Evolutionary conservation across 2,329 filamentous ascomycete genomes (phyloP), one percentile per base, ranked within the genome.

Genomic region (Cadophora sp.): DNA sequence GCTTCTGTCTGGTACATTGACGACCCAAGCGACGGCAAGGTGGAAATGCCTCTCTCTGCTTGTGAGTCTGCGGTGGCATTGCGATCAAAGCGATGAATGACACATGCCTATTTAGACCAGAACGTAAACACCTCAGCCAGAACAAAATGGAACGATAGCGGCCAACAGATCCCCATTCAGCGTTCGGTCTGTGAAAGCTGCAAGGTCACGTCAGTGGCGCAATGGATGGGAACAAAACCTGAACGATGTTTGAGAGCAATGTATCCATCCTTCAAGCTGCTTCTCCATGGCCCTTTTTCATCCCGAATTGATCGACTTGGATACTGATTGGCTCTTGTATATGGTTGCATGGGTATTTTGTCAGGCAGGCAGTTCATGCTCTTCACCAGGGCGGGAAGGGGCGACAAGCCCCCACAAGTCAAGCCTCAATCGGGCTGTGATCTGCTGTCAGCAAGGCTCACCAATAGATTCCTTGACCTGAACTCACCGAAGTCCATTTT

Each of bases 401-500:
- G 14, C 26, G 16, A 55, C 26, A 55, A 29, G 51, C 51, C 51
- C 26, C 51, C 51, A 53, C 51, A 55, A 31, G 51, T 55, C 51
- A 55, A 55, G 51, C 26, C 51, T 55, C 26, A 31, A 55, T 31
- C 51, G 51, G 51, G 51, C 51, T 55, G 51, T 55, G 51, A 55
- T 55, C 51, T n/a, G 19, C 51, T 50, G 63, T 65, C 37, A 59
- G 63, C 53, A 65, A 65, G 53, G 53, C 63, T 65, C 27, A 51
- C 63, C 51, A 65, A 65, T 65, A 31, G 50, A 50, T 48, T 50
- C 37, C 53, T 16, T 58, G 53, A 12, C 26, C 16, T 8, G 8
- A 48, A 37, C 46, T 65, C 63, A 65, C 63, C 63, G 63, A 65
- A 65, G 63, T 22, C 63, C 62, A 27, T 34, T 65, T 65, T 58